A percentile compares a stretch with the other conserved stretches of the same genome.
Conservation (phyloP, 495 filamentous ascomycete species). For the Lasiosphaeria hispida region DNA sequence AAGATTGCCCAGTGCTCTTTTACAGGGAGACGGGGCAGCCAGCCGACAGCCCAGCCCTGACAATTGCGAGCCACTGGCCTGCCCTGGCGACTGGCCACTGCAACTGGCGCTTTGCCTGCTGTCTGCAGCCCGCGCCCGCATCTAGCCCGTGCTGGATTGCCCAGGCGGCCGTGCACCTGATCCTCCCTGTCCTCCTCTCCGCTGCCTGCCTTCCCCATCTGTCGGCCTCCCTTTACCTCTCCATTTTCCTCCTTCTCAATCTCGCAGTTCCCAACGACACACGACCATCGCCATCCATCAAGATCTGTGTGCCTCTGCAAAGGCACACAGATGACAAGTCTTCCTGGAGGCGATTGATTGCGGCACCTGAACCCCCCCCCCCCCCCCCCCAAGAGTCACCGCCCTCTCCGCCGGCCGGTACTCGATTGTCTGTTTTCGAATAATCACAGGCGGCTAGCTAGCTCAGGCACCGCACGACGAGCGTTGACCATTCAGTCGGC, state of each 20-base stretch:
- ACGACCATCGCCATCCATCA: slow-evolving; percentile 28
- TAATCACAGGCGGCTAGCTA: background rate
- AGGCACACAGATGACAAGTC: slow-evolving; percentile 31
- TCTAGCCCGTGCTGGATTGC: slow-evolving; percentile 8
- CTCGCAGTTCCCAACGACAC: slow-evolving; percentile 22
- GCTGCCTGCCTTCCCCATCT: slow-evolving; percentile 12
- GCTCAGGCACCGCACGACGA: background rate
- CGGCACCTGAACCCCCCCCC: slow-evolving; percentile 6
- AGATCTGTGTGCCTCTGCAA: slow-evolving; percentile 24
- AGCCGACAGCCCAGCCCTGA: background rate
- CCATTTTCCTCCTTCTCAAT: slow-evolving; percentile 30
- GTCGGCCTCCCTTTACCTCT: slow-evolving; percentile 9
- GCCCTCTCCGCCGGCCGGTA: background rate
- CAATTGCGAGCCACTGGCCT: background rate
- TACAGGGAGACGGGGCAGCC: background rate
- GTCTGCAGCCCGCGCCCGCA: background rate
- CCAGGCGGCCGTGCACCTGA: slow-evolving; percentile 9
- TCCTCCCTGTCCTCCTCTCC: slow-evolving; percentile 13
- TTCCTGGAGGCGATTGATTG: slow-evolving; percentile 26
- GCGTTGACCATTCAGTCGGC: background rate
- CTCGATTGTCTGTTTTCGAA: slow-evolving; percentile 3
- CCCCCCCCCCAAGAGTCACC: background rate
- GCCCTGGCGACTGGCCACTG: background rate
- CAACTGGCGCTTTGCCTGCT: slow-evolving; percentile 1
- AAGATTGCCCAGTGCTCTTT: background rate